Evolutionary conservation across 257 asterid species (phyloP), one percentile per base, ranked within the genome.

Genomic region (Scutellaria baicalensis): DNA sequence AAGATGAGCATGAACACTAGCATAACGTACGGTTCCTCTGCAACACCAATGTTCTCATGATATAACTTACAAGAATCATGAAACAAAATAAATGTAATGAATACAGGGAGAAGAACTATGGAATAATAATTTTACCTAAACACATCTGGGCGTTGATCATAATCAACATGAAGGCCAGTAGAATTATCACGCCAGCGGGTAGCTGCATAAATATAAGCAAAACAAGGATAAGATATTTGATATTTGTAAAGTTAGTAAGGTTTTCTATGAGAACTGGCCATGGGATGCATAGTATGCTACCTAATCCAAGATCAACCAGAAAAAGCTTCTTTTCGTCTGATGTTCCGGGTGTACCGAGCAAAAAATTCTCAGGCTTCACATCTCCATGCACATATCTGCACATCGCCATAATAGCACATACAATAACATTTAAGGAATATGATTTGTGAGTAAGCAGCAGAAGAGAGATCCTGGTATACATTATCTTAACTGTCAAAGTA

Each of bases 321-420:
- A 84, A 92, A 54, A 92, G 88, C 57, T 79, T 89, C 80, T 88
- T 88, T 81, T 85, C 96, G 21, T 89, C 93, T 31, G 89, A 74
- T 55, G 95, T 84, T 71, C 94, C 95, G 6, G 91, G 84, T 54
- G 84, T 78, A 65, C 98, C 98, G 67, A 92, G 98, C 81, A 92
- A 82, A 79, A 92, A 92, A 75, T 90, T 92, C 81, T 92, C 98
- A 5, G 98, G 98, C 88, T 92, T 92, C 14, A 92, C 90, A 80
- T 92, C 98, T 51, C 97, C 97, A 48, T 92, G 98, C 73, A 92
- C 96, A 81, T 83, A 90, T 76, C 98, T 92, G 83, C 49, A 71
- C 63, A 18, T 59, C 59, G 49, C 54, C 64, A 61, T 60, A 54
- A 55, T 59, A 35, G 56, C 27, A 50, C 64, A 58, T n/a, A 20